phyloP scores from a whole-genome alignment of 345 rosid species.

The Rhodomyrtus tomentosa region DNA sequence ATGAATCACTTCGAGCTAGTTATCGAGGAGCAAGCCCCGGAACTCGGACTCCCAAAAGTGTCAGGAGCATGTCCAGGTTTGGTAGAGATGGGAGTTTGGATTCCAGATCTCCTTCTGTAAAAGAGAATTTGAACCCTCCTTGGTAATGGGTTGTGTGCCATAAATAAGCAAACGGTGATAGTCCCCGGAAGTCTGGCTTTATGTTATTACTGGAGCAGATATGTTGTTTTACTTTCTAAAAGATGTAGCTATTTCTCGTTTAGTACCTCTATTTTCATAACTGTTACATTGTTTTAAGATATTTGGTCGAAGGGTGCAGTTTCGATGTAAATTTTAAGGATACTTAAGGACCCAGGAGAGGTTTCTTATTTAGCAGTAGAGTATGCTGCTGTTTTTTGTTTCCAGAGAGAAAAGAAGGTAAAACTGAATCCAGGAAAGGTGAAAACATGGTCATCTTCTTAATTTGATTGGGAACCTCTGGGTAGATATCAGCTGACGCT shows the following conservation, averaged over 20 bases:
- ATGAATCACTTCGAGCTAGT: conserved; percentile 92
- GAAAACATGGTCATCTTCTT: background rate
- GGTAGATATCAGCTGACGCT: background rate
- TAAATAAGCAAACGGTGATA: background rate
- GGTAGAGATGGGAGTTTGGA: conserved; percentile 60
- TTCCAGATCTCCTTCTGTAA: conserved; percentile 56
- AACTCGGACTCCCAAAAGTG: conserved; percentile 56
- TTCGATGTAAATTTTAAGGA: background rate
- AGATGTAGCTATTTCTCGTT: background rate
- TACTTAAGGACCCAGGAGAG: background rate
- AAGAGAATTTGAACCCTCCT: conserved; percentile 42
- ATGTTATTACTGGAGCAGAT: background rate
- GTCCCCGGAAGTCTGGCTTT: background rate
- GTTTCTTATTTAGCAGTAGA: background rate
- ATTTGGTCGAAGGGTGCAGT: background rate
- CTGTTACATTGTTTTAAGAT: background rate
- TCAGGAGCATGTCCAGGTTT: conserved; percentile 65
- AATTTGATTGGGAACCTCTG: background rate
- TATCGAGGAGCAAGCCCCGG: conserved; percentile 81
- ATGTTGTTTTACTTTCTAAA: background rate
- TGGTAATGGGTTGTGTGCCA: conserved; percentile 20
- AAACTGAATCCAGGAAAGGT: background rate
- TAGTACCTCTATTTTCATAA: background rate
- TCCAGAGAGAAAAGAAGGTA: background rate
- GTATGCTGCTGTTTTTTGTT: background rate